phyloP scores from a whole-genome alignment of 2,329 filamentous ascomycete genomes.

The Ilyonectria destructans region DNA sequence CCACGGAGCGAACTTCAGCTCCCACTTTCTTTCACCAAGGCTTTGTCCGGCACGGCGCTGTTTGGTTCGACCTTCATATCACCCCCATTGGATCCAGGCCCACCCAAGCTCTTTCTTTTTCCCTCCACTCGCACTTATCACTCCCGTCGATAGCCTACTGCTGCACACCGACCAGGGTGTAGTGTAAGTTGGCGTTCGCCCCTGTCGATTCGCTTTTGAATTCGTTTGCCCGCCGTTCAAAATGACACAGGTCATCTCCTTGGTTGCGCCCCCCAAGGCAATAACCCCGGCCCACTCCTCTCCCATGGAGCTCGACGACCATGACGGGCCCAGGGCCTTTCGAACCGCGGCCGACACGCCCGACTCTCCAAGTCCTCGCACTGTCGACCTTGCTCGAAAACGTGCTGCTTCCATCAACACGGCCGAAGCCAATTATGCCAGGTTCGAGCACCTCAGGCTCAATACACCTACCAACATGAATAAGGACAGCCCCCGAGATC shows the following conservation, averaged over 20 bases:
- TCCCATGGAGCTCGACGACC: constrained; percentile 45
- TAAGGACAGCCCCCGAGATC: constrained; percentile 56
- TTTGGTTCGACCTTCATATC: constrained; percentile 8
- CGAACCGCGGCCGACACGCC: constrained; percentile 41
- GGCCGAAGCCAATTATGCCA: constrained; percentile 60
- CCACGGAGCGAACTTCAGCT: constrained; percentile 1
- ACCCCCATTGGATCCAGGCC: constrained; percentile 6
- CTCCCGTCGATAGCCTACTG: constrained; percentile 29
- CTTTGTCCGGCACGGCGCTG: not conserved
- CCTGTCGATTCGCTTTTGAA: constrained; percentile 29
- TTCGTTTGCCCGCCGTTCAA: constrained; percentile 43
- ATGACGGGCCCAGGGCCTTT: constrained; percentile 42
- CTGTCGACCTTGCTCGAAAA: constrained; percentile 55
- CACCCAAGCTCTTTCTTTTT: constrained; percentile 15
- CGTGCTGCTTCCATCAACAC: constrained; percentile 64
- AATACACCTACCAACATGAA: constrained; percentile 50
- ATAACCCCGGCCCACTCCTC: constrained; percentile 46
- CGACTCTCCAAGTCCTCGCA: constrained; percentile 48
- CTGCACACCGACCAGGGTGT: constrained; percentile 17
- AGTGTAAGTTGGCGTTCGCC: constrained; percentile 31
- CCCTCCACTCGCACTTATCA: constrained; percentile 5
- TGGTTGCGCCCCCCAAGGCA: constrained; percentile 46
- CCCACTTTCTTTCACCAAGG: constrained; percentile 19
- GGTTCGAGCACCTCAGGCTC: constrained; percentile 51
- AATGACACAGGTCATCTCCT: constrained; percentile 51